Percentiles rank a stretch among this genome's conserved stretches.
phyloP scores from a whole-genome alignment of 225 moss, liverwort and hornwort species.

The Thuidium tamariscinum region DNA sequence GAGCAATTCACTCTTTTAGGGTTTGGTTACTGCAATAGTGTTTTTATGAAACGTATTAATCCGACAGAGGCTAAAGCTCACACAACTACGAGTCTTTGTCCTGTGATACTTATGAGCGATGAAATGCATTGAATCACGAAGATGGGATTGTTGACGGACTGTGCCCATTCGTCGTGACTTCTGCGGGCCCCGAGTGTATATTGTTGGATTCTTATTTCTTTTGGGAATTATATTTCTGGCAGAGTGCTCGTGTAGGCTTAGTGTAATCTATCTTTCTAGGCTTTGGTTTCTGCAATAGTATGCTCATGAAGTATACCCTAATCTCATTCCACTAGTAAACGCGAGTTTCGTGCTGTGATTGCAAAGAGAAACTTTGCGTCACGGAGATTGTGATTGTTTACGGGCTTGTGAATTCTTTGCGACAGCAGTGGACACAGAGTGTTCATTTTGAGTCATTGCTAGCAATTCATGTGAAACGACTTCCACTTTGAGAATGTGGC shows the following conservation, averaged over 20 bases:
- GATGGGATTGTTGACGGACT: background rate
- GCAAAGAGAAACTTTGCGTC: background rate
- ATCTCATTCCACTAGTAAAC: background rate
- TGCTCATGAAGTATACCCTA: background rate
- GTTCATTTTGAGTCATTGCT: background rate
- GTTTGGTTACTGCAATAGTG: background rate
- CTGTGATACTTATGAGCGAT: background rate
- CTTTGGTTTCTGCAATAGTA: background rate
- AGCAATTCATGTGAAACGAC: background rate
- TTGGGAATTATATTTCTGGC: background rate
- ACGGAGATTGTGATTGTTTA: background rate
- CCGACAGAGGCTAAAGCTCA: background rate
- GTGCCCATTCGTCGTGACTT: background rate
- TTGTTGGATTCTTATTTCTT: background rate
- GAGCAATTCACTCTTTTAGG: background rate
- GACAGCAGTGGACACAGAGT: background rate
- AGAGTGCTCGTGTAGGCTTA: background rate
- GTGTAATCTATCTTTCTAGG: background rate
- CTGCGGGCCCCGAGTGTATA: background rate
- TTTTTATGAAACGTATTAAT: background rate
- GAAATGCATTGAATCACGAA: background rate
- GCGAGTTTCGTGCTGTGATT: background rate
- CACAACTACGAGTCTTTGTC: background rate
- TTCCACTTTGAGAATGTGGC: background rate
- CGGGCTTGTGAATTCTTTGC: background rate